Evolutionary conservation across 1,139 yeast species (phyloP), one percentile per base, ranked within the genome.

Genomic region (Yamadazyma songkhlaensis): DNA sequence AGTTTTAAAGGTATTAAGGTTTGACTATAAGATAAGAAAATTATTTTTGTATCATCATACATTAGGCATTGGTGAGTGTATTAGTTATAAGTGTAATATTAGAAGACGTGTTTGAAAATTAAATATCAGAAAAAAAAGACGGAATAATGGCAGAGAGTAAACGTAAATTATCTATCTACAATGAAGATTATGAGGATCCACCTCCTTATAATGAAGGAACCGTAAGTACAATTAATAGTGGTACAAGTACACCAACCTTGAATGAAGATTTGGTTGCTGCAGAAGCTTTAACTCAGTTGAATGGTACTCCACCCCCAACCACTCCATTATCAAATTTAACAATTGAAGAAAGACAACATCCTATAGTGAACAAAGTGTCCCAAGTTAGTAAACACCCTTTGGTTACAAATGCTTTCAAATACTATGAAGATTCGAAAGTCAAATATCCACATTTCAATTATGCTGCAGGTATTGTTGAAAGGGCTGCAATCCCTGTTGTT

Each of bases 391-490:
- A 55, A 39, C 76, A 72, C 48, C 79, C 81, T 1, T 51, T 77
- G 13, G 81, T 78, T 12, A 67, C 76, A 33, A 68, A 77, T 44
- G 85, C 85, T 2, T 79, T 77, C 27, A 71, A 68, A 42, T 81
- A 76, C 38, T 80, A 80, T 55, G 81, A 79, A 49, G 60, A 67
- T 23, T 70, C 79, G 28, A 80, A 79, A 49, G 50, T 73, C 36
- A 72, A 72, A 40, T 73, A 71, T 43, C 75, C 80, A 3, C 77
- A 82, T 6, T 78, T 81, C 53, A 77, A 75, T 51, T 79, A 79
- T 53, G 84, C 85, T 27, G 86, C 86, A 2, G 85, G 75, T 32
- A 74, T 77, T 45, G 77, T 81, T 24, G 87, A 81, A 53, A 69
- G 74, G 40, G 84, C 81, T 1, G 81, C 84, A 3, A 55, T 70